phyloP scores from a whole-genome alignment of 805 yeast genomes.

The Phaffomyces opuntiae region DNA sequence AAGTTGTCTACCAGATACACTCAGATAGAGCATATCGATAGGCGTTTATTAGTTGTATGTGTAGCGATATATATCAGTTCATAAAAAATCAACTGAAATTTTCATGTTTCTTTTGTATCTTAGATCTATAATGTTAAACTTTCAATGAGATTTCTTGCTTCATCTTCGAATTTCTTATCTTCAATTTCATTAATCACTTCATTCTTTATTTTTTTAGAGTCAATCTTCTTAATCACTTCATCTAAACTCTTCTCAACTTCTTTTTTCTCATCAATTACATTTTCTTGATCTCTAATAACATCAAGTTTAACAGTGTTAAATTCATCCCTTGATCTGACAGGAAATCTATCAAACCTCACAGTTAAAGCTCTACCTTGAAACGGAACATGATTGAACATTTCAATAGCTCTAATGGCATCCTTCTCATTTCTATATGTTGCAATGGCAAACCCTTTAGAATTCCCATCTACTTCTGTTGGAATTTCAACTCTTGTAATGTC shows the following conservation, averaged over 20 bases:
- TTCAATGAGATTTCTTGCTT: conserved; percentile 20
- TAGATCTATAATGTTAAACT: conserved; percentile 4
- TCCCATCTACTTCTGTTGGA: conserved; percentile 30
- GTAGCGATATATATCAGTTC: too few relatives aligned
- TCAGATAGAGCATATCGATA: too few relatives aligned
- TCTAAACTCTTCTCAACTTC: conserved; percentile 13
- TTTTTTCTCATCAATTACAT: not conserved
- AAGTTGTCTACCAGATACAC: too few relatives aligned
- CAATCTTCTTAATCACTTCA: conserved; percentile 4
- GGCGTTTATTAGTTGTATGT: too few relatives aligned
- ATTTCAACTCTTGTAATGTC: conserved; percentile 29
- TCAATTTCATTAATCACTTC: conserved; percentile 5
- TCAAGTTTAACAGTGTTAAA: too few relatives aligned
- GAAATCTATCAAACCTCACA: conserved; percentile 50
- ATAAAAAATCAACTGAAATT: too few relatives aligned
- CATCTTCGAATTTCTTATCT: conserved; percentile 18
- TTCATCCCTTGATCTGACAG: not conserved
- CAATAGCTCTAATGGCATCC: conserved; percentile 44
- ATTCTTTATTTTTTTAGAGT: not conserved
- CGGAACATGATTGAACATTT: conserved; percentile 40
- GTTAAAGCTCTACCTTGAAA: conserved; percentile 57
- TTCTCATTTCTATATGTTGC: conserved; percentile 42
- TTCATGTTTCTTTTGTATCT: too few relatives aligned
- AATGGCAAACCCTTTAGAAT: conserved; percentile 56
- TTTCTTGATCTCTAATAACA: too few relatives aligned